A percentile compares a stretch with the other conserved stretches of the same genome.
These are phyloP conservation scores for Rubia tinctorum DNA, from an alignment of 305 asterid species.

Conservation along the genomic window DNA sequence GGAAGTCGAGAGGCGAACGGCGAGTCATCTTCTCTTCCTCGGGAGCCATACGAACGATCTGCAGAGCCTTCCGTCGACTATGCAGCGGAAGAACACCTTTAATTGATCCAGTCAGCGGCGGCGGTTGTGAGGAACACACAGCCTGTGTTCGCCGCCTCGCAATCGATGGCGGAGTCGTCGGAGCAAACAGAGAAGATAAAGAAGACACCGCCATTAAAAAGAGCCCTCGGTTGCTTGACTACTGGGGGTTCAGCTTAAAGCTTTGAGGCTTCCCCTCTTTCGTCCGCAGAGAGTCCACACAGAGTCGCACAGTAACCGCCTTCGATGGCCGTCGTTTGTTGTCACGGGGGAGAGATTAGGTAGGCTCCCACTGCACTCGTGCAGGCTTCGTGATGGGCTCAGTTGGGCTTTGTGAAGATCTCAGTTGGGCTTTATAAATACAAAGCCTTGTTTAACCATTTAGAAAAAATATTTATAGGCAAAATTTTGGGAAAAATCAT, in stretches of 20 bases:
- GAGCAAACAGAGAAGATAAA: conserved; percentile 16
- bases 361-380: neutral
- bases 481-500: no score
- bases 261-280: neutral
- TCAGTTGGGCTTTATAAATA: conserved; percentile 1
- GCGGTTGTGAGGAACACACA: conserved; percentile 21
- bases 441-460: no score
- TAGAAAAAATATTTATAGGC: no score
- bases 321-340: conserved; percentile 1
- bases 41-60: conserved; percentile 85
- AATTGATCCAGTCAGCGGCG: conserved; percentile 13
- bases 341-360: neutral
- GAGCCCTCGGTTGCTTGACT: neutral
- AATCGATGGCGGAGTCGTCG: conserved; percentile 12
- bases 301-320: conserved; percentile 8
- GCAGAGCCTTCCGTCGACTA: conserved; percentile 14
- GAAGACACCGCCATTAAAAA: conserved; percentile 28
- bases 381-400: conserved; percentile 10
- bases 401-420: conserved; percentile 10
- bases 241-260: neutral
- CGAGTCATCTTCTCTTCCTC: conserved; percentile 93
- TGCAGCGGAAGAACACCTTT: conserved; percentile 15
- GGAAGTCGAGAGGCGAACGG: conserved; percentile 82
- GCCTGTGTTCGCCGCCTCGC: conserved; percentile 3
- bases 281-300: conserved; percentile 1